Conservation (phyloP, 2,329 filamentous ascomycete genomes). For the Fusarium albosuccineum region DNA sequence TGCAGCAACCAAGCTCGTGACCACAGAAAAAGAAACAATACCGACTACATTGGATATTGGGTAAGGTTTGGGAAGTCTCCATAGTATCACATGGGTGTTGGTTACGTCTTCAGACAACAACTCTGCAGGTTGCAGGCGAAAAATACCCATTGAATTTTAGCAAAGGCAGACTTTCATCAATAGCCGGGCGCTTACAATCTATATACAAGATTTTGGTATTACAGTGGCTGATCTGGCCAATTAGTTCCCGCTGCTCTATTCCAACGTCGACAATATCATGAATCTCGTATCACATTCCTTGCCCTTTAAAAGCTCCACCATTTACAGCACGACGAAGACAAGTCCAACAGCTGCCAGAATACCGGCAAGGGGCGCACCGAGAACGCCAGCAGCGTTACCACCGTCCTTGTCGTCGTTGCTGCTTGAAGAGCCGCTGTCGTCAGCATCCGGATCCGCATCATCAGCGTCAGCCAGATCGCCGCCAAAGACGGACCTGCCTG, state of each 20-base stretch:
- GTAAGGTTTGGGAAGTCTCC: too few species aligned
- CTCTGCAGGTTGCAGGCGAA: too few species aligned
- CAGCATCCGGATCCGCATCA: slow-evolving; percentile 26
- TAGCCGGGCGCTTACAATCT: background rate
- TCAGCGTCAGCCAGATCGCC: slow-evolving; percentile 46
- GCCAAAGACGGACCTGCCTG: slow-evolving; percentile 45
- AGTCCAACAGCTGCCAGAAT: slow-evolving; percentile 35
- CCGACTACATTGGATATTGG: too few species aligned
- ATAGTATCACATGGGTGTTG: background rate
- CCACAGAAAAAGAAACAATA: background rate
- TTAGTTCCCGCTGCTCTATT: slow-evolving; percentile 13
- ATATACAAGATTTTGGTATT: slow-evolving; percentile 16
- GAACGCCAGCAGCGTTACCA: slow-evolving; percentile 31
- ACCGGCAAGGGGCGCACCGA: slow-evolving; percentile 34
- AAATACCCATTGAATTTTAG: background rate
- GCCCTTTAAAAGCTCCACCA: background rate
- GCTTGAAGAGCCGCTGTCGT: slow-evolving; percentile 21
- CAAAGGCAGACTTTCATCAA: background rate
- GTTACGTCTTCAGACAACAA: background rate
- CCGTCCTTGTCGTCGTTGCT: slow-evolving; percentile 5
- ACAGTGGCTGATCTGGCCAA: slow-evolving; percentile 14
- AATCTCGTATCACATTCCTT: slow-evolving; percentile 31
- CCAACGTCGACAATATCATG: slow-evolving; percentile 17
- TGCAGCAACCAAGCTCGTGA: background rate
- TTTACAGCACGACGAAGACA: slow-evolving; percentile 37